phyloP scores from a whole-genome alignment of 2,329 filamentous ascomycete genomes.

The Parafenestella ontariensis region DNA sequence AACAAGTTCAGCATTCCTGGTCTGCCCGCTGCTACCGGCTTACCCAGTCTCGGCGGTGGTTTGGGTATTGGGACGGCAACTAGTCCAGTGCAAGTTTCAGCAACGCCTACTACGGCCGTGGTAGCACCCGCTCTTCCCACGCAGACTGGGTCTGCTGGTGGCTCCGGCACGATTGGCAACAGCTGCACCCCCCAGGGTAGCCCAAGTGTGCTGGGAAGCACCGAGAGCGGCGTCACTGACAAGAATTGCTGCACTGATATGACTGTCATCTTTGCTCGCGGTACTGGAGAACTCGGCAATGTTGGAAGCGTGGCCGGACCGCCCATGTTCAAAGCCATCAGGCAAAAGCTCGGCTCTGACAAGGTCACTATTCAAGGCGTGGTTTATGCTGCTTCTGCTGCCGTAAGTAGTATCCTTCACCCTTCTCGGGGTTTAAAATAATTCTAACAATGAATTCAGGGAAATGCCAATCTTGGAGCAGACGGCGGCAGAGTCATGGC shows the following conservation, averaged over 20 bases:
- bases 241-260: conserved; percentile 51
- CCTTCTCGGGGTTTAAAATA: background rate
- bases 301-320: conserved; percentile 53
- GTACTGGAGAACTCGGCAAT: conserved; percentile 52
- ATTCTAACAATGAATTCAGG: conserved; percentile 20
- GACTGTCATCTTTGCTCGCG: conserved; percentile 55
- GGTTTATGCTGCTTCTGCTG: conserved; percentile 37
- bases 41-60: background rate
- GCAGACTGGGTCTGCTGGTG: no score
- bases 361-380: conserved; percentile 43
- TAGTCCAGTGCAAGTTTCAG: background rate
- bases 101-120: background rate
- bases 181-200: conserved; percentile 33
- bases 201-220: conserved; percentile 28
- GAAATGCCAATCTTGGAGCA: conserved; percentile 33
- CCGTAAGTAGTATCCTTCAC: conserved; percentile 23
- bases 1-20: background rate
- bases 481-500: conserved; percentile 39
- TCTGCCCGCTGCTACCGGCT: background rate
- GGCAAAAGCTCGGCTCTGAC: conserved; percentile 32
- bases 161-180: conserved; percentile 19
- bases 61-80: background rate
- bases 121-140: background rate
- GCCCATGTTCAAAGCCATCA: conserved; percentile 41
- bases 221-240: conserved; percentile 50